Conservation (phyloP, 208 protist species). For the Porcisia deanei region DNA sequence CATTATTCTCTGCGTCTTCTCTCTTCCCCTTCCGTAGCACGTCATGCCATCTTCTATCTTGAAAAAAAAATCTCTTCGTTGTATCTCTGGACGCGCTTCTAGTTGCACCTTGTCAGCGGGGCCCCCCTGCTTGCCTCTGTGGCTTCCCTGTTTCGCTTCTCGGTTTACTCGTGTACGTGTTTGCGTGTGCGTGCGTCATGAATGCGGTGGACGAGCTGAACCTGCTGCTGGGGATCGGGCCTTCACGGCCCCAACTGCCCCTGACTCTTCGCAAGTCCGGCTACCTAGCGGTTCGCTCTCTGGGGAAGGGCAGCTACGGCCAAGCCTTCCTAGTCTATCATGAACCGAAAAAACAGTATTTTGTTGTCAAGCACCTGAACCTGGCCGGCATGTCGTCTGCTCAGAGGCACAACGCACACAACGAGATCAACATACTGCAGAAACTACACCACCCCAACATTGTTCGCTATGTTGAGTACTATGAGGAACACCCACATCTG, state of each 20-base stretch:
- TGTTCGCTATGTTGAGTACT: constrained; percentile 83
- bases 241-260: constrained; percentile 66
- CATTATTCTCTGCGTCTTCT: not conserved
- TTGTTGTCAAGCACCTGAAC: constrained; percentile 88
- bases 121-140: not conserved
- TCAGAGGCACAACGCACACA: constrained; percentile 78
- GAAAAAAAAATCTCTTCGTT: no score
- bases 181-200: constrained; percentile 34
- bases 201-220: constrained; percentile 89
- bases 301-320: constrained; percentile 89
- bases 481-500: constrained; percentile 78
- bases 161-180: not conserved
- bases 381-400: constrained; percentile 67
- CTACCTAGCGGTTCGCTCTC: constrained; percentile 61
- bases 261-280: constrained; percentile 67
- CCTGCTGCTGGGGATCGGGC: constrained; percentile 83
- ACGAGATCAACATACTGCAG: constrained; percentile 85
- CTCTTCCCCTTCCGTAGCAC: no score
- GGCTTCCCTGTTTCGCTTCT: not conserved
- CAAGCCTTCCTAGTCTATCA: constrained; percentile 84
- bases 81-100: no score
- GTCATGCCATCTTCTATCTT: no score
- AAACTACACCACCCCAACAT: constrained; percentile 89
- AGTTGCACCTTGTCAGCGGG: no score
- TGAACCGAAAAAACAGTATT: constrained; percentile 50